Evolutionary conservation across 176 grass and related monocot species (phyloP).

Genomic region (Carex cristatella): DNA sequence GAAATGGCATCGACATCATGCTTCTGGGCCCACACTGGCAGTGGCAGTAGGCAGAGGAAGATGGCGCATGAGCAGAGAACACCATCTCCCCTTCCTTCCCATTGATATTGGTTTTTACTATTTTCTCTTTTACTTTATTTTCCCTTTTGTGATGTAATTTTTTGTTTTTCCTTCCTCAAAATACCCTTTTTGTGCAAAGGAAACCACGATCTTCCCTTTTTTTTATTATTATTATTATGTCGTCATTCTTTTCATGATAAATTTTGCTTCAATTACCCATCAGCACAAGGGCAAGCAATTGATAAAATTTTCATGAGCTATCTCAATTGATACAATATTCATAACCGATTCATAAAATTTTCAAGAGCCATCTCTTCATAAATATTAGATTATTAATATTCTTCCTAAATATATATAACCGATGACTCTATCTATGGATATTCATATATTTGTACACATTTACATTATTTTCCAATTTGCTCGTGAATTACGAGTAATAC

Average conservation of each 20-base stretch:
- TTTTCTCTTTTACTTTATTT: neutral
- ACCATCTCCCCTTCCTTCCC: constrained; percentile 14
- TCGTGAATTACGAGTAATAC: neutral
- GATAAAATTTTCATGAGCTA: neutral
- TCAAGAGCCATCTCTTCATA: too few species aligned
- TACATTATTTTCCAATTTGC: neutral
- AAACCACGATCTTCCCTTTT: neutral
- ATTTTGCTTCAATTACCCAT: neutral
- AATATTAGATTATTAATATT: too few species aligned
- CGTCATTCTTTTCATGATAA: neutral
- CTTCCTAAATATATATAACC: neutral
- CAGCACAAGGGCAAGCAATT: neutral
- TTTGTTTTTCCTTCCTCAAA: neutral
- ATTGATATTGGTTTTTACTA: neutral
- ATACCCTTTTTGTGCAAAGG: constrained; percentile 11
- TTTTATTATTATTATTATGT: neutral
- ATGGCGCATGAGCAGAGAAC: constrained; percentile 23
- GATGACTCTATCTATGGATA: neutral
- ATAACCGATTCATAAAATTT: neutral
- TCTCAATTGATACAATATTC: neutral
- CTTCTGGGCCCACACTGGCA: constrained; percentile 67
- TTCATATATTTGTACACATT: neutral
- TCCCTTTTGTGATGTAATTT: neutral
- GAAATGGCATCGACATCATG: constrained; percentile 37
- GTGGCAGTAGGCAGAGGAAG: constrained; percentile 43